These are phyloP conservation scores for Picea glauca DNA, from an alignment of 75 land plant genomes.

Conservation along the genomic window DNA sequence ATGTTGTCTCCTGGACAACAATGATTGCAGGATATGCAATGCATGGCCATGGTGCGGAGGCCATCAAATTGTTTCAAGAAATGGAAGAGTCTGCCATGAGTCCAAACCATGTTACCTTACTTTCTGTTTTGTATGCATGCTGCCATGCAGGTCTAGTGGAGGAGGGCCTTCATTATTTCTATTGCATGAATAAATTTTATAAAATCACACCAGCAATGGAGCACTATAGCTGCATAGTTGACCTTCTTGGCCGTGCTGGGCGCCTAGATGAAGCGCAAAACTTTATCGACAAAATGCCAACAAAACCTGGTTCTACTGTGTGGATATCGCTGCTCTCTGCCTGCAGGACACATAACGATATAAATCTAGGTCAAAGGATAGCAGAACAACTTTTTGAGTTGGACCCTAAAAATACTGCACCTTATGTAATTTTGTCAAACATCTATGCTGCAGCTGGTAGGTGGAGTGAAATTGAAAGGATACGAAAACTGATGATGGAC, in stretches of 20 bases:
- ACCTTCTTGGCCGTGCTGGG: slow-evolving; percentile 4
- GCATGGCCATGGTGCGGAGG: not conserved
- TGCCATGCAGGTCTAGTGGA: not conserved
- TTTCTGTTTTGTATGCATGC: slow-evolving; percentile 10
- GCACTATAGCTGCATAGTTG: not conserved
- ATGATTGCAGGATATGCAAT: not conserved
- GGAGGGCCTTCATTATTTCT: not conserved
- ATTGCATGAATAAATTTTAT: not conserved
- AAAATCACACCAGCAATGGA: not conserved
- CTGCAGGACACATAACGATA: slow-evolving; percentile 4
- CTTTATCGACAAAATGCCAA: slow-evolving; percentile 8
- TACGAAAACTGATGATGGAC: not conserved
- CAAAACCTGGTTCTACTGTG: not conserved
- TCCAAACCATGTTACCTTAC: not conserved
- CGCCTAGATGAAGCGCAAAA: not conserved
- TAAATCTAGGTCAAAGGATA: not conserved
- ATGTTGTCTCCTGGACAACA: not conserved
- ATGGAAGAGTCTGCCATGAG: slow-evolving; percentile 5
- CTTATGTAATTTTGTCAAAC: slow-evolving; percentile 12
- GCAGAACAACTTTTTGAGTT: not conserved
- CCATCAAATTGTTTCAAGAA: slow-evolving; percentile 2
- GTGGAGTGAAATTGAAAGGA: slow-evolving; percentile 5
- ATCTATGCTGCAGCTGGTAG: slow-evolving; percentile 11
- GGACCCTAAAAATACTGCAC: slow-evolving; percentile 4
- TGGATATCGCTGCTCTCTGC: slow-evolving; percentile 12